Evolutionary conservation across 2,329 filamentous ascomycete species (phyloP).

Genomic region (Stenocarpella maydis): DNA sequence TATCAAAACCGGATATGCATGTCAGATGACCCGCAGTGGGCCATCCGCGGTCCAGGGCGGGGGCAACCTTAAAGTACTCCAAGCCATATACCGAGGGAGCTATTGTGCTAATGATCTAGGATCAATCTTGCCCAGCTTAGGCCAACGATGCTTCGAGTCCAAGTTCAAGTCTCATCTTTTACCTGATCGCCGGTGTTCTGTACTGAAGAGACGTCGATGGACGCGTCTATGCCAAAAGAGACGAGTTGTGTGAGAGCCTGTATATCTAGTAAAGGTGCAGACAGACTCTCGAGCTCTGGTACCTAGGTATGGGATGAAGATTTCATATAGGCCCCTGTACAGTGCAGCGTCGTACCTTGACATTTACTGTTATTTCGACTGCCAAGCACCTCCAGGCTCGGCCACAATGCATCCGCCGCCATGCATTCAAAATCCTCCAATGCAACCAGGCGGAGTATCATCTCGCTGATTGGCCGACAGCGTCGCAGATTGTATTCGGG

Average conservation of each 20-base stretch:
- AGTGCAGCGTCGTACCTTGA: background rate
- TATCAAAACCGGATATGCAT: constrained; percentile 17
- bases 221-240: background rate
- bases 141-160: background rate
- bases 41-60: constrained; percentile 3
- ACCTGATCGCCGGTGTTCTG: background rate
- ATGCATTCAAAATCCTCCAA: constrained; percentile 23
- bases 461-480: constrained; percentile 4
- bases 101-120: background rate
- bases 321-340: background rate
- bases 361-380: background rate
- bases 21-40: constrained; percentile 17
- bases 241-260: background rate
- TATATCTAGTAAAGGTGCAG: background rate
- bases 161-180: background rate
- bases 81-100: background rate
- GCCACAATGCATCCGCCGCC: constrained; percentile 14
- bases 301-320: no score
- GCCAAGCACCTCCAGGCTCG: background rate
- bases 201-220: background rate
- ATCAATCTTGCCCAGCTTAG: background rate
- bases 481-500: background rate
- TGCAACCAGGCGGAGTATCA: background rate
- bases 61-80: background rate
- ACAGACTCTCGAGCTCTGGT: background rate